A percentile compares a stretch with the other conserved stretches of the same genome.
Evolutionary conservation across 2,329 filamentous ascomycete genomes (phyloP).

Genomic region (Penicillium griseofulvum): DNA sequence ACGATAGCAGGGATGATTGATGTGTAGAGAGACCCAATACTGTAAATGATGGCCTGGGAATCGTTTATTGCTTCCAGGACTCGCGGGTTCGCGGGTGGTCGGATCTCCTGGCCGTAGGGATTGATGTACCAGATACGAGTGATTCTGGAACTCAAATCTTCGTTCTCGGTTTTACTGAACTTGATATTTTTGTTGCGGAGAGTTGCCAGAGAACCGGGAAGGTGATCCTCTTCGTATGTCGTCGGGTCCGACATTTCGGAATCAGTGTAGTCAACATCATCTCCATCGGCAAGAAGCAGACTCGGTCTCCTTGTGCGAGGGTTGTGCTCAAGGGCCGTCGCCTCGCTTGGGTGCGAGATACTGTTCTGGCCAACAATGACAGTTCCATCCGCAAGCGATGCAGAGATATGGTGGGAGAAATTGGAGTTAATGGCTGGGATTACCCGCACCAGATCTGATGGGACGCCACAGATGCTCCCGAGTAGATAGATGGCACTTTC

Average conservation of each 20-base stretch:
- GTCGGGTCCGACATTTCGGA: conserved; percentile 33
- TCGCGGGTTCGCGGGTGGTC: conserved; percentile 76
- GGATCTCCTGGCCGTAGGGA: conserved; percentile 95
- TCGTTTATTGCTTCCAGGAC: conserved; percentile 66
- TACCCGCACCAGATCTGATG: conserved; percentile 67
- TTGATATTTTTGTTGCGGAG: conserved; percentile 77
- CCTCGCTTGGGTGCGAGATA: conserved; percentile 77
- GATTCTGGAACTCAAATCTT: conserved; percentile 76
- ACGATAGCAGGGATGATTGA: conserved; percentile 81
- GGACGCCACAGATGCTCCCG: conserved; percentile 80
- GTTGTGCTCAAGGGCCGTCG: conserved; percentile 50
- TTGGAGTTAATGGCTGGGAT: conserved; percentile 92
- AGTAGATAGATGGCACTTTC: conserved; percentile 91
- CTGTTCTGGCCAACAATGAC: conserved; percentile 88
- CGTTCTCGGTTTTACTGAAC: conserved; percentile 76
- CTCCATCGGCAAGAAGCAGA: conserved; percentile 35
- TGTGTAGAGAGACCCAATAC: conserved; percentile 91
- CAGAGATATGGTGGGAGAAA: conserved; percentile 91
- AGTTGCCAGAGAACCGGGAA: conserved; percentile 68
- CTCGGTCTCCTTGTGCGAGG: conserved; percentile 34
- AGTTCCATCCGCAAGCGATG: conserved; percentile 71
- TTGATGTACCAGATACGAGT: conserved; percentile 94
- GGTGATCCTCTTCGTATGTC: conserved; percentile 47
- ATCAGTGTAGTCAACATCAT: conserved; percentile 33
- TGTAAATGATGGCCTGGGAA: conserved; percentile 75